phyloP scores from a whole-genome alignment of 2,329 filamentous ascomycete species.

The Thielaviopsis populi region DNA sequence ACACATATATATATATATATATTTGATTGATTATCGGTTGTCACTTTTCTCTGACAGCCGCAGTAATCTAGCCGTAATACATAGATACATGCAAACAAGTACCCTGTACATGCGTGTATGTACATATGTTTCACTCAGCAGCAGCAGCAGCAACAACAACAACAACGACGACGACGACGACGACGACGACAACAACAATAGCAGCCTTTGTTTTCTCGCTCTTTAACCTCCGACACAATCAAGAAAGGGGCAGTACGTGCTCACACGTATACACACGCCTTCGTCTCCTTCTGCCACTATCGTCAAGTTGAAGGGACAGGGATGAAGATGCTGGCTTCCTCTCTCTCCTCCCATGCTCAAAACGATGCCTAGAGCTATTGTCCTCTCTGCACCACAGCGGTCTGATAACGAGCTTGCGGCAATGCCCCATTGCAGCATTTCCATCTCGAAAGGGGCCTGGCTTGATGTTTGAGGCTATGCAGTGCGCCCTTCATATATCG shows the following conservation, averaged over 20 bases:
- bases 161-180: neutral
- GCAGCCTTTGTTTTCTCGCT: neutral
- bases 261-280: neutral
- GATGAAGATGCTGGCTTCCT: neutral
- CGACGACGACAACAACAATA: neutral
- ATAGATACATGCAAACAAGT: neutral
- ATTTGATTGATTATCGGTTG: neutral
- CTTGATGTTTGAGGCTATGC: neutral
- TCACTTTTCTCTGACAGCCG: neutral
- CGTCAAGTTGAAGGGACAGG: neutral
- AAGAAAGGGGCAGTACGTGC: neutral
- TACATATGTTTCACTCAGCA: neutral
- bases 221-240: neutral
- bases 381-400: neutral
- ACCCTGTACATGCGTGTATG: neutral
- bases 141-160: neutral
- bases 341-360: neutral
- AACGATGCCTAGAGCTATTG: neutral
- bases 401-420: neutral
- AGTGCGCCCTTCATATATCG: neutral
- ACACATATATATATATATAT: neutral
- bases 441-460: neutral
- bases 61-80: neutral
- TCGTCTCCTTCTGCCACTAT: neutral
- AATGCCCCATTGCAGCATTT: neutral